Percentiles rank a stretch among this genome's conserved stretches.
phyloP scores from a whole-genome alignment of 768 basidiomycete species.

The Phanerochaete carnosa region DNA sequence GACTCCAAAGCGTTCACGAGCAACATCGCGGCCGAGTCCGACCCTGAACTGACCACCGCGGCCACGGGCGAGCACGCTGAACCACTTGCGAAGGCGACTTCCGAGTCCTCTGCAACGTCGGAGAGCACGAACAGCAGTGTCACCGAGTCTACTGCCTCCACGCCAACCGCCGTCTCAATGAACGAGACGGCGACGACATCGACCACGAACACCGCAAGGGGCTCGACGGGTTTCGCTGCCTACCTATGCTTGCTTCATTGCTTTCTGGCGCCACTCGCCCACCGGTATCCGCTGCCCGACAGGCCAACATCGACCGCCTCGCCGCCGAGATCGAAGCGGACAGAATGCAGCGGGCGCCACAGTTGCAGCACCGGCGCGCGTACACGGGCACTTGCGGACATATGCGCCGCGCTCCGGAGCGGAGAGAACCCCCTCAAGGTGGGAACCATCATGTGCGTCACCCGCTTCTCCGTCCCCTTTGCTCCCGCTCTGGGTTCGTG shows the following conservation, averaged over 20 bases:
- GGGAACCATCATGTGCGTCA: conserved; percentile 44
- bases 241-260: too few relatives aligned
- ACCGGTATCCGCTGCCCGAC: too few relatives aligned
- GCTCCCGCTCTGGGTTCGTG: too few relatives aligned
- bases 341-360: conserved; percentile 10
- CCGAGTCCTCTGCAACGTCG: background rate
- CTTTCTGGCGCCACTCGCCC: too few relatives aligned
- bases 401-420: conserved; percentile 36
- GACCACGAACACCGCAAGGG: background rate
- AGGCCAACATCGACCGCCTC: too few relatives aligned
- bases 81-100: background rate
- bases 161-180: background rate
- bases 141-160: background rate
- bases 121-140: too few relatives aligned
- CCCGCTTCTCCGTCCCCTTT: too few relatives aligned
- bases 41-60: too few relatives aligned
- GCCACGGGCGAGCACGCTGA: too few relatives aligned
- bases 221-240: too few relatives aligned
- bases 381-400: conserved; percentile 37
- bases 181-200: background rate
- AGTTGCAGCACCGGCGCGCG: conserved; percentile 39
- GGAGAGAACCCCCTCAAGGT: conserved; percentile 39
- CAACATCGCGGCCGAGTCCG: background rate
- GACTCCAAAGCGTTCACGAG: background rate
- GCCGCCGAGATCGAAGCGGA: too few relatives aligned